Base-by-base conservation (phyloP, 2,329 filamentous ascomycete genomes). In the Scopulariopsis brevicaulis region DNA sequence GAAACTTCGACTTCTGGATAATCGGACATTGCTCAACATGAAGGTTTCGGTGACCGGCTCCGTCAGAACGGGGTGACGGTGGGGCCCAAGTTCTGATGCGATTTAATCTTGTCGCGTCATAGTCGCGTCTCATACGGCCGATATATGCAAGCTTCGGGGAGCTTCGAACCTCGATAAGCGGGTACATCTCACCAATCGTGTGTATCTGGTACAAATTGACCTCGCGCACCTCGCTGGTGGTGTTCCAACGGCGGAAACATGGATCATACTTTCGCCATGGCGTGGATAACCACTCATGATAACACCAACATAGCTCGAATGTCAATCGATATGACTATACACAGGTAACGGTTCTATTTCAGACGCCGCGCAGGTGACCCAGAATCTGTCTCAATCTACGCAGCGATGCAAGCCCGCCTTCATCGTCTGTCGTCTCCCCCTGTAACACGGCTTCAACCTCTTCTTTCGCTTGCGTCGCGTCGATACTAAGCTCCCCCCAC, bases 401-500 rank as follows among this genome's bases (percentile, higher is more conserved):
- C 48, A 74, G 64, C 6, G 72, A 70, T 54, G 61, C 64, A 11
- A 61, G 53, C 6, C 46, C 35, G 7, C 40, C 48, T 14, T 56
- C 32, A 22, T 59, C 58, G 32, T 66, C 4, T 32, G 28, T 32
- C 28, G 4, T 63, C 56, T 70, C 66, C 15, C 35, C 54, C 10
- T 58, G 55, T 34, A 59, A 55, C 25, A 76, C 66, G 28, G 72
- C 66, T 54, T 78, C 71, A 22, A 87, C 68, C 65, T 89, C 85
- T 53, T 70, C 69, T 59, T 72, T 73, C 4, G 85, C 85, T 60
- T 81, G 76, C 55, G 74, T 71, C 11, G 84, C 77, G 37, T 86
- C 70, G 3, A 78, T 74, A 34, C 75, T 69, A 22, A 88, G 67
- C 59, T 81, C 82, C 22, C 85, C 86, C 86, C 85, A 89, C 25